These are phyloP conservation scores for Globisporangium recalcitrans DNA, from an alignment of 352 stramenopile species.

Conservation along the genomic window DNA sequence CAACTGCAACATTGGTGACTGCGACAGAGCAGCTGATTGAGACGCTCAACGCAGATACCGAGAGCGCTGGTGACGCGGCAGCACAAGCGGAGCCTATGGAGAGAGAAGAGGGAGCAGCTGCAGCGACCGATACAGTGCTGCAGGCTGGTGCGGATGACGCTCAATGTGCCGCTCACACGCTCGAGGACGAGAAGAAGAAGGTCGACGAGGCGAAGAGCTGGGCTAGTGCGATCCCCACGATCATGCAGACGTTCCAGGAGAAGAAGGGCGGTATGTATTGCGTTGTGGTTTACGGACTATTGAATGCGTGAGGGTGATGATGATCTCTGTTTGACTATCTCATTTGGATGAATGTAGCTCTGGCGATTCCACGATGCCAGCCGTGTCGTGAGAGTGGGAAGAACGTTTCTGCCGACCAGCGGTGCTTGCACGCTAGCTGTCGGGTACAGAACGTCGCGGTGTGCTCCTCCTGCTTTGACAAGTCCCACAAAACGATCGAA, in stretches of 20 bases:
- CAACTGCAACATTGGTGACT: background rate
- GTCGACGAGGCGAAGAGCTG: background rate
- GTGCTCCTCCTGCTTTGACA: slow-evolving; percentile 16
- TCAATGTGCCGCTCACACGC: background rate
- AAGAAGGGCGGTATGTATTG: slow-evolving; percentile 6
- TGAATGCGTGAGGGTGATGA: background rate
- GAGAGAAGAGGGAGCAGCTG: background rate
- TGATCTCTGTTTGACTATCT: background rate
- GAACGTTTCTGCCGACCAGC: slow-evolving; percentile 7
- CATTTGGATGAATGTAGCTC: background rate
- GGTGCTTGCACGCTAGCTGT: slow-evolving; percentile 12
- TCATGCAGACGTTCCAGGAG: slow-evolving; percentile 8
- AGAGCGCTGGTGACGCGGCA: background rate
- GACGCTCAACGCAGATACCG: background rate
- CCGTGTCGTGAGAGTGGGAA: slow-evolving; percentile 1
- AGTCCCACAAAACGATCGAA: slow-evolving; percentile 6
- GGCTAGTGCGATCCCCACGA: slow-evolving; percentile 1
- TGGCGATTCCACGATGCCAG: slow-evolving; percentile 9
- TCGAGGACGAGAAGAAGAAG: background rate
- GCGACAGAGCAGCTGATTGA: background rate
- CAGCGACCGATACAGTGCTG: background rate
- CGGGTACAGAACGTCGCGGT: slow-evolving; percentile 9
- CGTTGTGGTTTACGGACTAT: background rate
- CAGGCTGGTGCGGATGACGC: background rate
- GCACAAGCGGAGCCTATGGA: background rate